Percentiles rank a stretch among this genome's conserved stretches.
Evolutionary conservation across 129 eudicot genomes (phyloP).

Genomic region (Escallonia rubra): DNA sequence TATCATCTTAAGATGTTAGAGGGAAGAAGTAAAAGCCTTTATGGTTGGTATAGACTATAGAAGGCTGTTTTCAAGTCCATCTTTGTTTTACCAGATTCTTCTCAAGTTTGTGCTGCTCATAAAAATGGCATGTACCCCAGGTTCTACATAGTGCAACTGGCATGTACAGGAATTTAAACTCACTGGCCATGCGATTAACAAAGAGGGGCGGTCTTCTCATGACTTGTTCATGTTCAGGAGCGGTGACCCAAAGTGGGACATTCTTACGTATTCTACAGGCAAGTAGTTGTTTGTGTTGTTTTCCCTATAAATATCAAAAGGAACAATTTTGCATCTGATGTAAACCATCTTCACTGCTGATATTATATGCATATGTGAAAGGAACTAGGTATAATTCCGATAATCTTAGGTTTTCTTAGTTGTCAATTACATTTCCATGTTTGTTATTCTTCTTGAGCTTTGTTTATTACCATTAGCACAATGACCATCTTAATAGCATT

Average conservation of each 20-base stretch:
- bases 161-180: slow-evolving; percentile 89
- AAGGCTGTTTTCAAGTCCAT: background rate
- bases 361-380: too few relatives aligned
- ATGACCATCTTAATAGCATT: too few relatives aligned
- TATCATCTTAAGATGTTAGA: background rate
- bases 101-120: slow-evolving; percentile 1
- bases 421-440: too few relatives aligned
- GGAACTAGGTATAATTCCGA: too few relatives aligned
- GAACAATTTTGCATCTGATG: too few relatives aligned
- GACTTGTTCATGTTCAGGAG: slow-evolving; percentile 99
- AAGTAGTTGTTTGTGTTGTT: slow-evolving; percentile 14
- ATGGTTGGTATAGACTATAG: background rate
- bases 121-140: slow-evolving; percentile 29
- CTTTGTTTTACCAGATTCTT: background rate
- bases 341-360: too few relatives aligned
- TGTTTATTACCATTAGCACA: too few relatives aligned
- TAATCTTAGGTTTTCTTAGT: too few relatives aligned
- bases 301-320: too few relatives aligned
- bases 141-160: slow-evolving; percentile 88
- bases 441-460: too few relatives aligned
- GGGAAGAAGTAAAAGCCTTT: background rate
- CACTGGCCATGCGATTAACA: slow-evolving; percentile 80
- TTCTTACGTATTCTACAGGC: slow-evolving; percentile 74
- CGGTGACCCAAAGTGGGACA: slow-evolving; percentile 94
- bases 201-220: slow-evolving; percentile 77